Evolutionary conservation across 805 yeast genomes (phyloP).

Genomic region (Wickerhamomyces strasburgensis): DNA sequence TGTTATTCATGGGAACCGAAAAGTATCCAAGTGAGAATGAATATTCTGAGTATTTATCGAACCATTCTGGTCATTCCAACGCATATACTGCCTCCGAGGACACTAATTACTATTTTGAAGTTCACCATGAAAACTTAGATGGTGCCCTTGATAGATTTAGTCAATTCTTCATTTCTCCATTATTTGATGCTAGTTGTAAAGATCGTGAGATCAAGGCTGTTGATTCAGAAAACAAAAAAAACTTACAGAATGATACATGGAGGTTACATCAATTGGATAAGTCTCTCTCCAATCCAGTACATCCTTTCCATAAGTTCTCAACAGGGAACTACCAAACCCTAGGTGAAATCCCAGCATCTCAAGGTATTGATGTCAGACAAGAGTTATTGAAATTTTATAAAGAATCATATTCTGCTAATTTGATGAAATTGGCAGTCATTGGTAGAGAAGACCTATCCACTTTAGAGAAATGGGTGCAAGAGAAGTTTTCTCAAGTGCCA

Average conservation of each 20-base stretch:
- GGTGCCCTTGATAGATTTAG: conserved; percentile 92
- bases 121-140: conserved; percentile 65
- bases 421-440: conserved; percentile 81
- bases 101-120: conserved; percentile 88
- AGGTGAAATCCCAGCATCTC: conserved; percentile 53
- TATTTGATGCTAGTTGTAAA: conserved; percentile 68
- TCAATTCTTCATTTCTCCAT: conserved; percentile 84
- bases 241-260: conserved; percentile 87
- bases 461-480: conserved; percentile 64
- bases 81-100: conserved; percentile 88
- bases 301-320: conserved; percentile 83
- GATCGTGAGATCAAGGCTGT: conserved; percentile 93
- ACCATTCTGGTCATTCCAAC: conserved; percentile 85
- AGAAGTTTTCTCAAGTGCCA: conserved; percentile 58
- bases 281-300: conserved; percentile 62
- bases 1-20: conserved; percentile 74
- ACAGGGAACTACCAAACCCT: conserved; percentile 84
- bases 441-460: conserved; percentile 77
- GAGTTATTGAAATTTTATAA: conserved; percentile 73
- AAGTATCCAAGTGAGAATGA: conserved; percentile 78
- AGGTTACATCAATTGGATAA: conserved; percentile 81
- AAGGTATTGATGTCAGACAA: conserved; percentile 72
- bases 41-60: conserved; percentile 67
- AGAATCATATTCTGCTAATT: conserved; percentile 71
- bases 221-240: conserved; percentile 93